phyloP scores from a whole-genome alignment of 805 yeast genomes.

The Kluyveromyces lactis region DNA sequence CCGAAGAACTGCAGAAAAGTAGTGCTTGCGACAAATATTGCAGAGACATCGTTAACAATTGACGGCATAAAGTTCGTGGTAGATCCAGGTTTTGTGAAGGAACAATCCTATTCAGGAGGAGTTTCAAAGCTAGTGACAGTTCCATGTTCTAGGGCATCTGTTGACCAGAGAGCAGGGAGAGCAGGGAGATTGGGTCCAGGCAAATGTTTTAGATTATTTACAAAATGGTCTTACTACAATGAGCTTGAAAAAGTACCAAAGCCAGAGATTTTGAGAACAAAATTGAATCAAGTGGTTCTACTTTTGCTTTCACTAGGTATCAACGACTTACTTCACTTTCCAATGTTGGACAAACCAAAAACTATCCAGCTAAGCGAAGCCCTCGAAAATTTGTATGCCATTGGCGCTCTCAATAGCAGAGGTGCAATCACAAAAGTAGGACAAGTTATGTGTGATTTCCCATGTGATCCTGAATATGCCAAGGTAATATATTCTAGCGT shows the following conservation, averaged over 20 bases:
- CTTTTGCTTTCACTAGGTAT: conserved; percentile 78
- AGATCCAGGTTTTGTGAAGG: conserved; percentile 92
- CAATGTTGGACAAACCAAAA: conserved; percentile 87
- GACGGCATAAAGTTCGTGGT: conserved; percentile 93
- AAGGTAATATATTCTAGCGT: conserved; percentile 63
- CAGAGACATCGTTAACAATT: conserved; percentile 93
- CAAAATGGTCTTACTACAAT: conserved; percentile 58
- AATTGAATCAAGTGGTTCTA: conserved; percentile 67
- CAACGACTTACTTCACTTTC: conserved; percentile 71
- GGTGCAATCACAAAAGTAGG: conserved; percentile 79
- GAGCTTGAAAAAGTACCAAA: conserved; percentile 75
- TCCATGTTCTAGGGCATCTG: conserved; percentile 91
- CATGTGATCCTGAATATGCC: conserved; percentile 85
- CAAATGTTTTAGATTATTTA: conserved; percentile 81
- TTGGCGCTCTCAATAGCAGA: conserved; percentile 76
- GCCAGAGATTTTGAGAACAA: conserved; percentile 88
- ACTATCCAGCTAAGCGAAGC: conserved; percentile 64
- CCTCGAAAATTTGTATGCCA: conserved; percentile 69
- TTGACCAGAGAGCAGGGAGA: conserved; percentile 94
- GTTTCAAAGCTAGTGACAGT: conserved; percentile 81
- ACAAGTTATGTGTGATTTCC: conserved; percentile 81
- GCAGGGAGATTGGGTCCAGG: conserved; percentile 99
- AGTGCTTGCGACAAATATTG: conserved; percentile 91
- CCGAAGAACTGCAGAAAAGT: conserved; percentile 75
- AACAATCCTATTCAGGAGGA: conserved; percentile 76